Percentiles rank a stretch among this genome's conserved stretches.
These are phyloP conservation scores for Fusarium begoniae DNA, from an alignment of 2,329 filamentous ascomycete species.

Conservation along the genomic window DNA sequence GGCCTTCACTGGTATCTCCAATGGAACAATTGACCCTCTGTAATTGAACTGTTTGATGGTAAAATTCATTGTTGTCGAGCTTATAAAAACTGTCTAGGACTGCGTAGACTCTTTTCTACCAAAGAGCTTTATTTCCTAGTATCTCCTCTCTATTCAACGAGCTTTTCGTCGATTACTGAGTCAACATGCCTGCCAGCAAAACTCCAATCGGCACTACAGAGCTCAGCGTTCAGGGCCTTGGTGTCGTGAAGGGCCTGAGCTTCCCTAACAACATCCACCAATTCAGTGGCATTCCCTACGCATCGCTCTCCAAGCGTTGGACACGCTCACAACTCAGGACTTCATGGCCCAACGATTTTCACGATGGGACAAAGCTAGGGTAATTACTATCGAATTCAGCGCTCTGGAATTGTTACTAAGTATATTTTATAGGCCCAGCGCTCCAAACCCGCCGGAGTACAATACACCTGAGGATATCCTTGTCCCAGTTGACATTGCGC, in stretches of 20 bases:
- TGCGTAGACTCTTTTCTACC: rapidly evolving
- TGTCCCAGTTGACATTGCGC: not conserved
- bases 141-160: not conserved
- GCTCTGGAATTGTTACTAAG: not conserved
- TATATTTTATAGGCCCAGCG: not conserved
- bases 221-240: not conserved
- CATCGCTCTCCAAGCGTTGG: slow-evolving; percentile 22
- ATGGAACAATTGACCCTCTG: not conserved
- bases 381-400: not conserved
- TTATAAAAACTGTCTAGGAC: not conserved
- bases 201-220: not conserved
- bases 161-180: not conserved
- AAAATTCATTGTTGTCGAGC: not conserved
- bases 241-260: not conserved
- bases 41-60: no score
- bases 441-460: slow-evolving; percentile 28
- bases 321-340: slow-evolving; percentile 14
- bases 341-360: slow-evolving; percentile 2
- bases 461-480: not conserved
- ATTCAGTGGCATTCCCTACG: slow-evolving; percentile 28
- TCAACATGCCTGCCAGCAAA: not conserved
- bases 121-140: not conserved
- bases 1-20: not conserved
- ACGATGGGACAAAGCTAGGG: slow-evolving; percentile 24
- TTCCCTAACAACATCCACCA: slow-evolving; percentile 14